Conservation (phyloP, 2,329 filamentous ascomycete species). For the Hypoxylon sp. region DNA sequence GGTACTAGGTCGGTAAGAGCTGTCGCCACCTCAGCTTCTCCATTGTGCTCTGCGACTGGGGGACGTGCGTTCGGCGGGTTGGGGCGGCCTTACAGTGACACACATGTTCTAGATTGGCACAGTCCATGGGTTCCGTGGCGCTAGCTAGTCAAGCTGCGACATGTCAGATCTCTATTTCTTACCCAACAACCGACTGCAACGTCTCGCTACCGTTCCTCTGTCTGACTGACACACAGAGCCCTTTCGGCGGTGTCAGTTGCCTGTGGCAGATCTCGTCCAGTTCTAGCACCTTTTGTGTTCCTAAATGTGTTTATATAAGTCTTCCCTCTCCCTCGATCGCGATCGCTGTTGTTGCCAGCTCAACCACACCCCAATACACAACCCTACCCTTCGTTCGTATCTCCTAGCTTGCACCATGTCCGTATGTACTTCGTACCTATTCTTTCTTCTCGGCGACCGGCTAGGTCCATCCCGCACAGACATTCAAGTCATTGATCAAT, state of each 20-base stretch:
- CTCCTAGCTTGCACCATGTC: too few species aligned
- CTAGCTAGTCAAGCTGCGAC: slow-evolving; percentile 22
- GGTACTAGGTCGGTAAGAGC: too few species aligned
- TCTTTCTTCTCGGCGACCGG: background rate
- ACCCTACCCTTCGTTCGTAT: background rate
- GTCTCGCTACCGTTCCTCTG: slow-evolving; percentile 1
- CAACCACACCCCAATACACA: slow-evolving; percentile 1
- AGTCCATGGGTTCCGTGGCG: slow-evolving; percentile 22
- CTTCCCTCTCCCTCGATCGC: slow-evolving; percentile 25
- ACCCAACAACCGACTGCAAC: slow-evolving; percentile 24
- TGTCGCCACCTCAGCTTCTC: too few species aligned
- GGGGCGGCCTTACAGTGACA: slow-evolving; percentile 2
- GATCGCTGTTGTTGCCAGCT: slow-evolving; percentile 11
- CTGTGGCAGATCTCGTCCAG: slow-evolving; percentile 17
- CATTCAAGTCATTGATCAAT: slow-evolving; percentile 3
- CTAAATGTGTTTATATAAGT: slow-evolving; percentile 5
- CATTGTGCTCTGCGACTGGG: slow-evolving; percentile 18
- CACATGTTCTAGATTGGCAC: background rate
- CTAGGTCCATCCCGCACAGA: background rate
- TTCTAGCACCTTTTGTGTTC: slow-evolving; percentile 6
- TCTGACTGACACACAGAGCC: background rate
- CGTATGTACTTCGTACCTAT: too few species aligned
- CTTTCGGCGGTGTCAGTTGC: slow-evolving; percentile 24
- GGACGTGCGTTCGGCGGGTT: slow-evolving; percentile 28
- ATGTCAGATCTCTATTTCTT: slow-evolving; percentile 25